Percentiles rank a stretch among this genome's conserved stretches.
Conservation (phyloP, 148 eudicot species). For the Spergularia bocconei region DNA sequence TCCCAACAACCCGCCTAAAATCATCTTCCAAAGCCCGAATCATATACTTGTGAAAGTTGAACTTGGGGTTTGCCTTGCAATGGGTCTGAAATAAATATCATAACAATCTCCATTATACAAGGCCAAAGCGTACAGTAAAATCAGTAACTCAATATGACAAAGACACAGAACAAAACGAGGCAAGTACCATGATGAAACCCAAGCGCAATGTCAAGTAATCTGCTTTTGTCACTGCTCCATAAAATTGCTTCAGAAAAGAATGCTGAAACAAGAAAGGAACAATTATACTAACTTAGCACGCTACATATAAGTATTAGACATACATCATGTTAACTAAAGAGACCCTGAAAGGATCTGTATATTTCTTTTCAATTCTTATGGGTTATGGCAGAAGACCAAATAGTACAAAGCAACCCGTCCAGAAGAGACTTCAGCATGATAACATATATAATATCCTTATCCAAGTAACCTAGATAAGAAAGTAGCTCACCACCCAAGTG, state of each 20-base stretch:
- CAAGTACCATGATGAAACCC: conserved; percentile 75
- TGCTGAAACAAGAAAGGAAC: conserved; percentile 40
- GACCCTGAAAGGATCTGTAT: background rate
- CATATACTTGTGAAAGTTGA: conserved; percentile 97
- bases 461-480: background rate
- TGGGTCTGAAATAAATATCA: conserved; percentile 52
- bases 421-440: background rate
- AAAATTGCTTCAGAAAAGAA: conserved; percentile 84
- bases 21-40: conserved; percentile 93
- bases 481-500: conserved; percentile 69
- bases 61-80: conserved; percentile 72
- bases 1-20: conserved; percentile 84
- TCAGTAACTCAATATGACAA: background rate
- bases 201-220: conserved; percentile 72
- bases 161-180: background rate
- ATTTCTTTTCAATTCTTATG: no score
- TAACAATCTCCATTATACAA: background rate
- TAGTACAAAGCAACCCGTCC: background rate
- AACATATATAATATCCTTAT: background rate
- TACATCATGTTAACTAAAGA: background rate
- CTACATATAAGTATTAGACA: background rate
- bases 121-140: background rate
- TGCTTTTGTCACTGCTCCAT: conserved; percentile 81
- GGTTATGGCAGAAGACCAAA: background rate
- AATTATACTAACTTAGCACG: background rate